Conservation (phyloP, 257 asterid genomes). For the Ophiorrhiza pumila region DNA sequence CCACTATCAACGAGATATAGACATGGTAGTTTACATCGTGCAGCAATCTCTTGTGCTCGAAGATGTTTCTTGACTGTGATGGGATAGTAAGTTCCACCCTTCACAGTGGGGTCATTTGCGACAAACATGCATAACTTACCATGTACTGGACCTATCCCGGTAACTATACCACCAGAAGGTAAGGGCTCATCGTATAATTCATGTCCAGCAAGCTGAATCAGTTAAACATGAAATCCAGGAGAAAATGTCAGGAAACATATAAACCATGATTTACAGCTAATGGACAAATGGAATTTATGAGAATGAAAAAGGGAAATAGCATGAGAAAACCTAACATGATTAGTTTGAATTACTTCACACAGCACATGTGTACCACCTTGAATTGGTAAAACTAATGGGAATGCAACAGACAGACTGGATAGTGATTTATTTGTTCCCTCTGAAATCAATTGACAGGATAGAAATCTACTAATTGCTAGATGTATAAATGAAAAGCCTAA, state of each 20-base stretch:
- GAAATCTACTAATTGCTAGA: too few relatives aligned
- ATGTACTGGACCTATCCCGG: conserved; percentile 94
- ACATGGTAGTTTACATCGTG: conserved; percentile 82
- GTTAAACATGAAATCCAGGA: conserved; percentile 26
- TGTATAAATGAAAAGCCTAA: too few relatives aligned
- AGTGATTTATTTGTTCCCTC: neutral
- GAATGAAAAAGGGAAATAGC: neutral
- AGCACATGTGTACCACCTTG: neutral
- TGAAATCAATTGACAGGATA: too few relatives aligned
- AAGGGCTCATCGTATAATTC: conserved; percentile 79
- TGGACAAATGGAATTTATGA: neutral
- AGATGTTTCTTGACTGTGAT: conserved; percentile 96
- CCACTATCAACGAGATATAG: conserved; percentile 98
- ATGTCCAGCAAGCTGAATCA: conserved; percentile 83
- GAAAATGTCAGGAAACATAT: neutral
- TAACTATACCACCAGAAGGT: conserved; percentile 91
- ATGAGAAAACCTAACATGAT: neutral
- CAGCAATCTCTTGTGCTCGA: conserved; percentile 96
- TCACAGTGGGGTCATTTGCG: conserved; percentile 96
- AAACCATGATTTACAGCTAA: neutral
- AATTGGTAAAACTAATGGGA: neutral
- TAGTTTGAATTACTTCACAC: neutral
- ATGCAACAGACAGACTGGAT: neutral
- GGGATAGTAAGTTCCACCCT: conserved; percentile 96
- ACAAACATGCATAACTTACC: conserved; percentile 89